phyloP scores from a whole-genome alignment of 208 protist genomes.

The Acanthamoeba royreba region DNA sequence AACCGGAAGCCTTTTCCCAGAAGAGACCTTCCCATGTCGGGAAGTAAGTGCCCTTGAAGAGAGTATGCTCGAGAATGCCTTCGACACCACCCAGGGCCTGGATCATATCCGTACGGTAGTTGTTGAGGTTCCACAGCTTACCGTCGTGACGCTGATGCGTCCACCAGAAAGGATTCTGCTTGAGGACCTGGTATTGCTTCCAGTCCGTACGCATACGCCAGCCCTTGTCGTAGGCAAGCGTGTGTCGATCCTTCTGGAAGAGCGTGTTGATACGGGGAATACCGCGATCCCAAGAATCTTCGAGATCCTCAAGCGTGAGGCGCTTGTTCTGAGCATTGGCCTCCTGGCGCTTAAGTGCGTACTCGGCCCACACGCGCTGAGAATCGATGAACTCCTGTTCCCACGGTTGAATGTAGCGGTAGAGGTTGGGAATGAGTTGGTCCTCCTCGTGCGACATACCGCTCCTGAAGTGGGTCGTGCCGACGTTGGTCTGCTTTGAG shows the following conservation, averaged over 20 bases:
- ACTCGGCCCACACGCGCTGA: constrained; percentile 99
- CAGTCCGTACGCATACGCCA: constrained; percentile 98
- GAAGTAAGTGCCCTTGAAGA: constrained; percentile 99
- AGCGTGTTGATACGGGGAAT: constrained; percentile 99
- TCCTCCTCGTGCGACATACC: constrained; percentile 98
- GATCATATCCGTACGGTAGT: constrained; percentile 99
- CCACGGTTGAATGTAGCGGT: constrained; percentile 99
- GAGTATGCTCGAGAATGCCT: constrained; percentile 99
- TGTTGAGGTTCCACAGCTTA: constrained; percentile 99
- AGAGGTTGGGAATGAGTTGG: constrained; percentile 99
- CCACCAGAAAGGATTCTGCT: constrained; percentile 99
- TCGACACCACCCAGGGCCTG: constrained; percentile 99
- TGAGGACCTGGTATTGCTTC: constrained; percentile 97
- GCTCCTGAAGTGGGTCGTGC: constrained; percentile 98
- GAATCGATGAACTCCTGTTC: constrained; percentile 99
- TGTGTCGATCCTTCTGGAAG: constrained; percentile 99
- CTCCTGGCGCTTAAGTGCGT: constrained; percentile 96
- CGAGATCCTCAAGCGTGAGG: constrained; percentile 99
- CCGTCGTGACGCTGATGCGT: constrained; percentile 98
- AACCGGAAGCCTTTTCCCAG: constrained; percentile 98
- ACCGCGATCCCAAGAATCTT: constrained; percentile 99
- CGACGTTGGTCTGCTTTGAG: constrained; percentile 96
- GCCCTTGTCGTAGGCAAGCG: constrained; percentile 99
- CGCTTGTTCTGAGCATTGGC: constrained; percentile 95
- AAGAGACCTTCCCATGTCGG: constrained; percentile 99